Percentiles rank a stretch among this genome's conserved stretches.
phyloP scores from a whole-genome alignment of 345 rosid species.

The Euphorbia peplus region DNA sequence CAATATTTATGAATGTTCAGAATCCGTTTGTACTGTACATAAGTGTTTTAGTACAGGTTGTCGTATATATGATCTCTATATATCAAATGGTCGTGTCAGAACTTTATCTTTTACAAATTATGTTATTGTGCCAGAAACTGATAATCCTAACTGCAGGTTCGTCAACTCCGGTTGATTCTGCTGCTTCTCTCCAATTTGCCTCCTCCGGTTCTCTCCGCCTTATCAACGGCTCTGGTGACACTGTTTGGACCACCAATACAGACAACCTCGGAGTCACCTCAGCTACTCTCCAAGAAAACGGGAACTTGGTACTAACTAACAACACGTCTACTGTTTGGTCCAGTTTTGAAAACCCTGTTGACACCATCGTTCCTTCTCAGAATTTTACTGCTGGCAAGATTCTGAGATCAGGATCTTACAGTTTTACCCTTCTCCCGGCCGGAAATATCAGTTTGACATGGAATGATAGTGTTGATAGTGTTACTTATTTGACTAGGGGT shows the following conservation, averaged over 20 bases:
- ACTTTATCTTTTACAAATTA: too few relatives aligned
- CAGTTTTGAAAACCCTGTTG: slow-evolving; percentile 45
- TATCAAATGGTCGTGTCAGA: too few relatives aligned
- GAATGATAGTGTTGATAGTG: slow-evolving; percentile 36
- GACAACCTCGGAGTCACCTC: slow-evolving; percentile 40
- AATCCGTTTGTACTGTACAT: too few relatives aligned
- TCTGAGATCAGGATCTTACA: slow-evolving; percentile 45
- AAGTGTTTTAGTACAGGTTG: too few relatives aligned
- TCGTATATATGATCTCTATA: too few relatives aligned
- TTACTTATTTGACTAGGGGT: slow-evolving; percentile 44
- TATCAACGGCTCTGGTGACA: slow-evolving; percentile 51
- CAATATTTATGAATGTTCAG: too few relatives aligned
- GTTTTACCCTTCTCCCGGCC: slow-evolving; percentile 29
- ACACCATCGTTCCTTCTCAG: slow-evolving; percentile 50
- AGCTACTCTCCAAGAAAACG: slow-evolving; percentile 47
- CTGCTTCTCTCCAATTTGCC: slow-evolving; percentile 43
- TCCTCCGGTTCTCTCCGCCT: slow-evolving; percentile 56
- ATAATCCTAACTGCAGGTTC: too few relatives aligned
- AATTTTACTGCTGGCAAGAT: slow-evolving; percentile 22
- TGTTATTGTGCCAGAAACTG: too few relatives aligned
- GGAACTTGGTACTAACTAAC: slow-evolving; percentile 39
- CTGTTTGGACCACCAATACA: slow-evolving; percentile 53
- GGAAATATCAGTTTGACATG: slow-evolving; percentile 54
- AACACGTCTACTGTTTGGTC: slow-evolving; percentile 45
- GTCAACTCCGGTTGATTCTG: slow-evolving; percentile 40